Base-by-base conservation (phyloP, 2,329 filamentous ascomycete genomes). In the Teratosphaeria nubilosa region DNA sequence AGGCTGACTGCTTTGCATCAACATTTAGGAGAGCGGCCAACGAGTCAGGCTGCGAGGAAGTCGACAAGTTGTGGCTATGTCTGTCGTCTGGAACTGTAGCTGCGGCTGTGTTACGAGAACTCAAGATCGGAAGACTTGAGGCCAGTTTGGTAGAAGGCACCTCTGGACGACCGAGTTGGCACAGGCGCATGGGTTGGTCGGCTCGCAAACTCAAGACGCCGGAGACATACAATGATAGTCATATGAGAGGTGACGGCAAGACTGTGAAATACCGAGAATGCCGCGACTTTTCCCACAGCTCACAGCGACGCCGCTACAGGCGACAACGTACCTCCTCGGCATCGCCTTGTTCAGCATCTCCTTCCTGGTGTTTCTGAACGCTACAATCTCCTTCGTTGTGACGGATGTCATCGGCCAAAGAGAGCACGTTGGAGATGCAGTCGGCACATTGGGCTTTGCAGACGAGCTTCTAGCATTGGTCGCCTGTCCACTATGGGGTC, bases 331-430 rank as follows among this genome's bases (percentile, higher is more conserved):
- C 72, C 83, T 95, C 37, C 80, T 91, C 63, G 86, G 86, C 70
- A 87, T 94, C 68, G 88, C 87, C 60, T 84, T 95, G 66, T 92
- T 92, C 78, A 90, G 86, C 73, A 94, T 95, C 69, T 87, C 87
- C 57, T 94, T 94, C 76, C 86, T 95, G 64, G 90, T 95, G 68
- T 95, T 95, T 75, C 82, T 95, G 62, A 94, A 94, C 77, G 88
- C 85, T 76, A 86, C 85, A 69, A 80, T 94, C 60, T 90, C 87
- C 57, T 95, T 94, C 74, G 87, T 94, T 59, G 85, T 95, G 60
- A 92, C 88, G 60, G 87, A 92, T 72, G 81, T 90, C 61, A 85
- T 95, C 65, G 88, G 87, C 60, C 80, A 87, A 66, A 86, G 87
- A 69, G 74, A 84, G 62, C 79, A 81, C 65, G 87, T 94, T 9